Conservation (phyloP, 1,284 basidiomycete genomes). For the Albatrellus sp. region DNA sequence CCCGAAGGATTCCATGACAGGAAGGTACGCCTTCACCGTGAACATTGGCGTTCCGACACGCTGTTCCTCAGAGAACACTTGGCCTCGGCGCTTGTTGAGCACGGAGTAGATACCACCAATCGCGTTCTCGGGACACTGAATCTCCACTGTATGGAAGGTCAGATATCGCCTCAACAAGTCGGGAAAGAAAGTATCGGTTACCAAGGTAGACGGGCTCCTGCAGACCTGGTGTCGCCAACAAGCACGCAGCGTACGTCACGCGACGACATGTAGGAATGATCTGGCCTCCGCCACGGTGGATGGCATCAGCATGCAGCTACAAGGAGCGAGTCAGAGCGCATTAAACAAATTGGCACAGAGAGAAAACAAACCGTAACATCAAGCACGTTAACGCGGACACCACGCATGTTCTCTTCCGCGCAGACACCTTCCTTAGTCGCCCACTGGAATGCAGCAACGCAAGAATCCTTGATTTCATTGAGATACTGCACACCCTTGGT, state of each 20-base stretch:
- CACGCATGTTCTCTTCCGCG: constrained; percentile 98
- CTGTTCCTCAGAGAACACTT: constrained; percentile 98
- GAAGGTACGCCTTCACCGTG: constrained; percentile 98
- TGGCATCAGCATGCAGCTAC: constrained; percentile 94
- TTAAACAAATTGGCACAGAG: not conserved
- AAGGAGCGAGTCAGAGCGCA: constrained; percentile 1
- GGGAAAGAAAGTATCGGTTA: constrained; percentile 18
- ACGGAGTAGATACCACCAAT: constrained; percentile 97
- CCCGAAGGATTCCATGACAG: constrained; percentile 96
- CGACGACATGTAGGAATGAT: constrained; percentile 94
- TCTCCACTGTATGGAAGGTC: constrained; percentile 55
- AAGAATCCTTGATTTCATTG: constrained; percentile 99
- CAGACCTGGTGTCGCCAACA: constrained; percentile 84
- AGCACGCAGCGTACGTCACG: constrained; percentile 90
- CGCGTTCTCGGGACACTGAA: constrained; percentile 95
- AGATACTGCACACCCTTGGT: constrained; percentile 99
- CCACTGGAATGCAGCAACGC: constrained; percentile 99
- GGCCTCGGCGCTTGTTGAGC: constrained; percentile 97
- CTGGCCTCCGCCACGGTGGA: constrained; percentile 99
- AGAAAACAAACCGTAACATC: constrained; percentile 74
- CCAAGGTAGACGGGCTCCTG: constrained; percentile 97
- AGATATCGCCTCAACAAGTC: not conserved
- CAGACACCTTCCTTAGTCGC: constrained; percentile 97
- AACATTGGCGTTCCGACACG: constrained; percentile 98
- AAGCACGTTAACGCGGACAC: constrained; percentile 90